Conservation (phyloP, 805 yeast genomes). For the Suhomyces vadensis region DNA sequence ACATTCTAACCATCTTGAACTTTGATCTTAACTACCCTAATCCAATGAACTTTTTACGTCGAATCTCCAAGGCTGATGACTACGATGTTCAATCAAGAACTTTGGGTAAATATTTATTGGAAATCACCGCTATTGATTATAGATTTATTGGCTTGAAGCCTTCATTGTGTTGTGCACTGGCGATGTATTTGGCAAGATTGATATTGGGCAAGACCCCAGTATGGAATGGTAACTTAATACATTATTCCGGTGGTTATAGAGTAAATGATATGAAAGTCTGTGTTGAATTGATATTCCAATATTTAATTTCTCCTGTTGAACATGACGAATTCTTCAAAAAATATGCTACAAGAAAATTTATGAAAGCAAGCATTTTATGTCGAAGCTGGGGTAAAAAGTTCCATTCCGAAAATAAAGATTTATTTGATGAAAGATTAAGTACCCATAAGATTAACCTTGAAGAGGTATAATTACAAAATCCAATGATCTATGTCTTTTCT, state of each 20-base stretch:
- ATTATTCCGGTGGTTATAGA: constrained; percentile 88
- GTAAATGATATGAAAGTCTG: constrained; percentile 72
- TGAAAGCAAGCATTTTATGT: constrained; percentile 80
- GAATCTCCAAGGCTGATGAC: constrained; percentile 88
- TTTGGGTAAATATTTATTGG: constrained; percentile 80
- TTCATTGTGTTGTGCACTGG: constrained; percentile 79
- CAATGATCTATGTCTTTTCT: neutral
- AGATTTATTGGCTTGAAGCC: constrained; percentile 73
- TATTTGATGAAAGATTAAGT: constrained; percentile 29
- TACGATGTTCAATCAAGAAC: constrained; percentile 84
- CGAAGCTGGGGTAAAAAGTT: constrained; percentile 80
- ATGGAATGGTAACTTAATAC: constrained; percentile 86
- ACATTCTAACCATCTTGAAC: constrained; percentile 66
- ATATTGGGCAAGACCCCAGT: constrained; percentile 64
- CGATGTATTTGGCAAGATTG: constrained; percentile 79
- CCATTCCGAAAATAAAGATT: constrained; percentile 45
- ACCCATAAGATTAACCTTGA: constrained; percentile 22
- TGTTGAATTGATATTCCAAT: constrained; percentile 72
- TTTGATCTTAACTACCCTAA: constrained; percentile 83
- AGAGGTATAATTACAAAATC: neutral
- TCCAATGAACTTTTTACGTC: constrained; percentile 85
- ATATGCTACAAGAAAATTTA: constrained; percentile 83
- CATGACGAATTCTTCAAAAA: constrained; percentile 94
- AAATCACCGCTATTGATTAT: constrained; percentile 73
- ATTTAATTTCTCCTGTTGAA: constrained; percentile 73